phyloP scores from a whole-genome alignment of 2,329 filamentous ascomycete species.

The Pestalotiopsis fici region DNA sequence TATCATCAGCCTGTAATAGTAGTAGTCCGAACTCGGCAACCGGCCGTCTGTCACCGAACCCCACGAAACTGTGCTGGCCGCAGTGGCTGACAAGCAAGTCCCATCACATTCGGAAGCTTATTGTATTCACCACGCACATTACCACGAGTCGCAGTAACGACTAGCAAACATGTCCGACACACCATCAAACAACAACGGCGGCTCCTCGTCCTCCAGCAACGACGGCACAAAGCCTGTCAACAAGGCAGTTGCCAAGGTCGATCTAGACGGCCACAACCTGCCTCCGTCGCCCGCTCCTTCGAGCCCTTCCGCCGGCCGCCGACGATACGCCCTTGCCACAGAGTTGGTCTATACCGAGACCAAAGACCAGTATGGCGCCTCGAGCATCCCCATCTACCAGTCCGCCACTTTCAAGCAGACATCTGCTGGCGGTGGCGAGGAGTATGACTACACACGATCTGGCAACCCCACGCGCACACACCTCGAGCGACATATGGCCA shows the following conservation, averaged over 20 bases:
- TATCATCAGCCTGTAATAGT: not conserved
- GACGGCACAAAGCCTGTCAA: conserved; percentile 42
- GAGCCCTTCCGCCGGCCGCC: conserved; percentile 78
- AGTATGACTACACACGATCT: conserved; percentile 98
- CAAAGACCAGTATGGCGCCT: conserved; percentile 95
- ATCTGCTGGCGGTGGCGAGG: conserved; percentile 75
- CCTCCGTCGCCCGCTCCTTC: conserved; percentile 93
- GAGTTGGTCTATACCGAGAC: conserved; percentile 96
- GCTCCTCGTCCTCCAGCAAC: conserved; percentile 24
- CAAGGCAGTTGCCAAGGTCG: conserved; percentile 62
- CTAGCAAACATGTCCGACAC: conserved; percentile 9
- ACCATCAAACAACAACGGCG: conserved; percentile 23
- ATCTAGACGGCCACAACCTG: conserved; percentile 81
- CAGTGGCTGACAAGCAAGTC: not conserved
- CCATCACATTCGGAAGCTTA: not conserved
- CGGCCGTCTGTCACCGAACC: not conserved
- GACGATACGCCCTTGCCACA: conserved; percentile 89
- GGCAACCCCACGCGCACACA: conserved; percentile 96
- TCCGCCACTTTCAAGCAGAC: conserved; percentile 97
- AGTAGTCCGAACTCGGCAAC: not conserved
- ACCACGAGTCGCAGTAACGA: not conserved
- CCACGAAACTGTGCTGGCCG: conserved; percentile 4
- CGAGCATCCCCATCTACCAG: conserved; percentile 96
- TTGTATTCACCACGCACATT: not conserved
- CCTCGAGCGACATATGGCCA: conserved; percentile 92